Evolutionary conservation across 208 protist species (phyloP).

Genomic region (Porcisia deanei): DNA sequence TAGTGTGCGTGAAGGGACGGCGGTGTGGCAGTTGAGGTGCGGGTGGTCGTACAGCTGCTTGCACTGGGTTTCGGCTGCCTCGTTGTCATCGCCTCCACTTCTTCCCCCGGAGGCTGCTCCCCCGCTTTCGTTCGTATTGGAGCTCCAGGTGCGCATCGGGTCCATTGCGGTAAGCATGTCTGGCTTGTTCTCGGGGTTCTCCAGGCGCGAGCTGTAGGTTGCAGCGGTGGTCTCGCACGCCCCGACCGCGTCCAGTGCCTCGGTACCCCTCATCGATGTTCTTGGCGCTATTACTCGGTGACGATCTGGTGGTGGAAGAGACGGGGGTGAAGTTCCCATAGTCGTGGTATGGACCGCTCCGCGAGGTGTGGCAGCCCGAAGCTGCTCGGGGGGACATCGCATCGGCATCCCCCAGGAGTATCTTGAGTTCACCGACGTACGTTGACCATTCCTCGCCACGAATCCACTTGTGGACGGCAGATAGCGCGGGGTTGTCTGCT

Average conservation of each 20-base stretch:
- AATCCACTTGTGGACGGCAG: background rate
- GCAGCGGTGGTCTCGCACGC: background rate
- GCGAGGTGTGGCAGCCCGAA: background rate
- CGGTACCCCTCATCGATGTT: background rate
- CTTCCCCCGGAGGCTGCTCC: background rate
- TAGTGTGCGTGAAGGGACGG: slow-evolving; percentile 30
- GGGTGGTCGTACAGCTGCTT: background rate
- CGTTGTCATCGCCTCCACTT: background rate
- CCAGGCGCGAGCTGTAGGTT: background rate
- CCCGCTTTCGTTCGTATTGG: slow-evolving; percentile 2
- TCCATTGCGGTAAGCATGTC: slow-evolving; percentile 23
- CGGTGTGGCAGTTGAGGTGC: background rate
- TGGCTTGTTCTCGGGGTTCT: slow-evolving; percentile 12
- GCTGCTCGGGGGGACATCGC: background rate
- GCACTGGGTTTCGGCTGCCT: background rate
- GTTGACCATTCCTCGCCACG: slow-evolving; percentile 5
- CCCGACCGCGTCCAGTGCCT: background rate
- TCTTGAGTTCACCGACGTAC: slow-evolving; percentile 10
- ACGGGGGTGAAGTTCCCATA: slow-evolving; percentile 15
- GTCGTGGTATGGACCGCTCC: background rate
- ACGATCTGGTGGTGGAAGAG: slow-evolving; percentile 28
- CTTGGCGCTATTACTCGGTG: background rate
- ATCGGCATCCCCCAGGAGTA: background rate
- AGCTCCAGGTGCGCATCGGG: slow-evolving; percentile 17
- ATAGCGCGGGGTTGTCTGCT: slow-evolving; percentile 7